Evolutionary conservation across 2,329 filamentous ascomycete species (phyloP).

Genomic region (Biscogniauxia marginata): DNA sequence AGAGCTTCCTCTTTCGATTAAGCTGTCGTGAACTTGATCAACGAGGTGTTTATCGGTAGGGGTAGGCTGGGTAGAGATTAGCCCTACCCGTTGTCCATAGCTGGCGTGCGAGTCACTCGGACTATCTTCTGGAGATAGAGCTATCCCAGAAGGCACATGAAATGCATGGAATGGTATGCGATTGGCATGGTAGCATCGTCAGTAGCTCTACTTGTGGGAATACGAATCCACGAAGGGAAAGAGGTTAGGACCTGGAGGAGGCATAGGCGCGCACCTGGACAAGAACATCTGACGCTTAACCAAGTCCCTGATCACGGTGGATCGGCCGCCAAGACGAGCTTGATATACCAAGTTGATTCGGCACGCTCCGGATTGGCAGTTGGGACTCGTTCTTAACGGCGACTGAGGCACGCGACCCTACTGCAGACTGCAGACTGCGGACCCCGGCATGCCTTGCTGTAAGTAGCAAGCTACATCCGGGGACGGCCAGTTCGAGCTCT

Average conservation of each 20-base stretch:
- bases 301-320: constrained; percentile 17
- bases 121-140: constrained; percentile 4
- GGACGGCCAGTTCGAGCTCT: neutral
- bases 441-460: neutral
- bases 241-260: constrained; percentile 23
- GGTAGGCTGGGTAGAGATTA: constrained; percentile 7
- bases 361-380: constrained; percentile 2
- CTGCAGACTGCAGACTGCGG: neutral
- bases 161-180: neutral
- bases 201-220: constrained; percentile 11
- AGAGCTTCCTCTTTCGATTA: constrained; percentile 33
- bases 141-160: constrained; percentile 9
- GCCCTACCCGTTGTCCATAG: constrained; percentile 12
- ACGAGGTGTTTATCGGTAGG: constrained; percentile 19
- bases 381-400: neutral
- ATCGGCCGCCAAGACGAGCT: constrained; percentile 14
- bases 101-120: constrained; percentile 16
- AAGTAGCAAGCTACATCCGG: neutral
- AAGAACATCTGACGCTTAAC: constrained; percentile 16
- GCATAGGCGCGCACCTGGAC: constrained; percentile 19
- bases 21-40: constrained; percentile 18
- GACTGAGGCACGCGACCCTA: neutral
- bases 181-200: constrained; percentile 11
- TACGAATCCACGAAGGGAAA: constrained; percentile 28
- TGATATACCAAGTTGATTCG: constrained; percentile 1